Conservation (phyloP, 2,329 filamentous ascomycete species). For the Volutella citrinella region DNA sequence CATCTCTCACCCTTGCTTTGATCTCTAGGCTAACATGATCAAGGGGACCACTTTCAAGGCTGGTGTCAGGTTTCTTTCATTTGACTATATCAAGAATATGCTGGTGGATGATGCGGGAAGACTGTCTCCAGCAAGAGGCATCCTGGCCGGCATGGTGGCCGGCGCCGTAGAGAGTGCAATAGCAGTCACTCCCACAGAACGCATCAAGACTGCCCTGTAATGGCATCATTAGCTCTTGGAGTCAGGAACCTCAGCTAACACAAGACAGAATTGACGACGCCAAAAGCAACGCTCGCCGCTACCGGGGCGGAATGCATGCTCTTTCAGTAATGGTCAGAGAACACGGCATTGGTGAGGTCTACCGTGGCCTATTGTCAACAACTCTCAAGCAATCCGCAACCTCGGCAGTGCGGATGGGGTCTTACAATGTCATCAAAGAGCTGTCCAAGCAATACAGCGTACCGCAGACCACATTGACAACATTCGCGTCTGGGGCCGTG, state of each 20-base stretch:
- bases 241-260: too few relatives aligned
- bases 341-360: conserved; percentile 40
- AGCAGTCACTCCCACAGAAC: conserved; percentile 66
- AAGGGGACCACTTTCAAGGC: conserved; percentile 62
- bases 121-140: conserved; percentile 52
- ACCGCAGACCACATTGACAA: conserved; percentile 35
- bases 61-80: conserved; percentile 63
- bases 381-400: conserved; percentile 47
- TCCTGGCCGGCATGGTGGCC: conserved; percentile 62
- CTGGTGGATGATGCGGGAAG: conserved; percentile 55
- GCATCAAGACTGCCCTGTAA: conserved; percentile 63
- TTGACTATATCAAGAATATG: conserved; percentile 60
- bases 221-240: conserved; percentile 8
- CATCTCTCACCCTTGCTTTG: too few relatives aligned
- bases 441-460: too few relatives aligned
- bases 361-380: conserved; percentile 42
- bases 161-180: conserved; percentile 59
- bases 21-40: too few relatives aligned
- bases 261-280: conserved; percentile 39
- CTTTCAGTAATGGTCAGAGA: conserved; percentile 33
- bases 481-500: conserved; percentile 60
- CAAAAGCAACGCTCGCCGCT: conserved; percentile 24
- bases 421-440: conserved; percentile 46
- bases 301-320: conserved; percentile 29
- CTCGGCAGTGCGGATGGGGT: conserved; percentile 45